These are phyloP conservation scores for Cladophialophora yegresii DNA, from an alignment of 2,329 filamentous ascomycete species.

Conservation along the genomic window DNA sequence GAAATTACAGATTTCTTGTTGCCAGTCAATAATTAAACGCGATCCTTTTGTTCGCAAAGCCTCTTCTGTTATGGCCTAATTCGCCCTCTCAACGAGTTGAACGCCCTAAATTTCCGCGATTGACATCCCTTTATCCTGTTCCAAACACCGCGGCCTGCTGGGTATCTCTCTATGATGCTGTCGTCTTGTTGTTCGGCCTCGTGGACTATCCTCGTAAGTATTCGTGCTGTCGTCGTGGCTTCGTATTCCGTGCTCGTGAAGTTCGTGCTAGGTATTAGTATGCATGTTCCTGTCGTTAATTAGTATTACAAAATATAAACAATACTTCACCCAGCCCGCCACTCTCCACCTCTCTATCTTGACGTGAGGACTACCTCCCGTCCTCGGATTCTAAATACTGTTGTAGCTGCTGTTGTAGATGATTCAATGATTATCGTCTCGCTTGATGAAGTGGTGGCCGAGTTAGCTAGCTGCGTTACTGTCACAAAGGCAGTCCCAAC, in stretches of 20 bases:
- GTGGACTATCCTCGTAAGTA: not conserved
- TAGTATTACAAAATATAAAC: constrained; percentile 7
- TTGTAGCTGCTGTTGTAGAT: constrained; percentile 17
- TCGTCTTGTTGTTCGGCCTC: not conserved
- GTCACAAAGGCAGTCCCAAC: not conserved
- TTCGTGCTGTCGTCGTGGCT: not conserved
- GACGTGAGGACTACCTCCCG: constrained; percentile 24
- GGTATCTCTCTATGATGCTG: constrained; percentile 6
- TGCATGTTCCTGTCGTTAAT: constrained; percentile 1
- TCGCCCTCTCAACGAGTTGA: not conserved
- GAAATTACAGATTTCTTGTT: not conserved
- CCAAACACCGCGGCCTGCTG: not conserved
- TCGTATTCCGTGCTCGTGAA: not conserved
- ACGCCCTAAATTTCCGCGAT: not conserved
- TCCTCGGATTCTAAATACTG: constrained; percentile 28
- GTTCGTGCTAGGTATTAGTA: constrained; percentile 16
- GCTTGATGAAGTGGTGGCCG: not conserved
- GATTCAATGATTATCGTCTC: not conserved
- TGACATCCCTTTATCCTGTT: not conserved
- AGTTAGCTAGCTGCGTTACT: not conserved
- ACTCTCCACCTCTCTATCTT: constrained; percentile 7
- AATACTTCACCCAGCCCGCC: constrained; percentile 15
- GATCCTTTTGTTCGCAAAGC: not conserved
- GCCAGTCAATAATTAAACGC: not conserved
- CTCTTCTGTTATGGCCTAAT: not conserved